phyloP scores from a whole-genome alignment of 164 flowering plant species.

The Nymphaea thermarum region DNA sequence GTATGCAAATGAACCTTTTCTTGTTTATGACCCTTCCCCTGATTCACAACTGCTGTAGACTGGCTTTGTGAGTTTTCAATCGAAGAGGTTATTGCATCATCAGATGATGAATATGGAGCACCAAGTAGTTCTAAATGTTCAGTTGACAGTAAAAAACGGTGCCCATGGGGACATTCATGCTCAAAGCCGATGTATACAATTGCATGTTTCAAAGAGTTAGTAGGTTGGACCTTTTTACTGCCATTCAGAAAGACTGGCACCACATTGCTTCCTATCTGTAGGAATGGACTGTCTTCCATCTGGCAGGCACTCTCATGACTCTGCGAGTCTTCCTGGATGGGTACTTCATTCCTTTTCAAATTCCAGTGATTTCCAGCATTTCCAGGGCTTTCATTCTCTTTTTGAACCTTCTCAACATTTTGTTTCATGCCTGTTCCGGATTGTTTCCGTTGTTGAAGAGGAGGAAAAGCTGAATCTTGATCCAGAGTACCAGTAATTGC shows the following conservation, averaged over 20 bases:
- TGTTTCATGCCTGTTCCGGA: constrained; percentile 23
- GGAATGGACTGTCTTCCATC: constrained; percentile 26
- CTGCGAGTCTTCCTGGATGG: constrained; percentile 19
- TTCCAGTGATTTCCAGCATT: constrained; percentile 18
- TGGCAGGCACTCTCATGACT: constrained; percentile 8
- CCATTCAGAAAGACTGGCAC: constrained; percentile 30
- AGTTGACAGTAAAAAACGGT: constrained; percentile 62
- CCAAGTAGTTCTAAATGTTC: constrained; percentile 60
- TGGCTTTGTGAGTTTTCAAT: constrained; percentile 16
- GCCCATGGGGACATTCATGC: constrained; percentile 90
- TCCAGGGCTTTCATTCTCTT: constrained; percentile 16
- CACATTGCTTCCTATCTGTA: constrained; percentile 56
- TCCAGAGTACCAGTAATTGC: constrained; percentile 79
- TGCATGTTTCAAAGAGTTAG: constrained; percentile 30
- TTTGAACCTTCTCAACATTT: constrained; percentile 17
- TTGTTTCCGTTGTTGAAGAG: constrained; percentile 55
- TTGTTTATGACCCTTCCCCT: constrained; percentile 21
- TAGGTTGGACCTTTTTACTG: constrained; percentile 20
- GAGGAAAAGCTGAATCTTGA: constrained; percentile 66
- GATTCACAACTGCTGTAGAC: constrained; percentile 8
- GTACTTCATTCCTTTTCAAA: constrained; percentile 16
- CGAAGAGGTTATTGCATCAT: constrained; percentile 27
- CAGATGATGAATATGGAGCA: constrained; percentile 24
- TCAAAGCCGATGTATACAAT: constrained; percentile 72
- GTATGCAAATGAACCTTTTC: constrained; percentile 26